Evolutionary conservation across 805 yeast species (phyloP), one percentile per base, ranked within the genome.

Genomic region (Candida michaelii): DNA sequence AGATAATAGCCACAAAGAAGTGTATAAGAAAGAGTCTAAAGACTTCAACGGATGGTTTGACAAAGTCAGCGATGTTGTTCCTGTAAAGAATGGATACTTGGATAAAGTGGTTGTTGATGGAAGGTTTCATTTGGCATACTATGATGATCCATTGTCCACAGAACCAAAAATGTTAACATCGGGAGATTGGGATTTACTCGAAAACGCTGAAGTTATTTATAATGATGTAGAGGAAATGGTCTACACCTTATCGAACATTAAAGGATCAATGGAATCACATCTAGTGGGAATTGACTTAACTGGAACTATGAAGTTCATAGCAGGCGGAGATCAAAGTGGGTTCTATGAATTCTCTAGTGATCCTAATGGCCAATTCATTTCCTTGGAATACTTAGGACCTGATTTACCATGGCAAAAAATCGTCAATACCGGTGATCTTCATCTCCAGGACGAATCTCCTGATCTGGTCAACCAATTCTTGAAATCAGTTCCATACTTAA

Each of bases 131-230:
- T 66, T 93, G 46, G 97, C 86, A 0, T 86, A 82, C 58, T 93
- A 79, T 59, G 69, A 84, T 3, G 85, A 89, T 7, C 77, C 87
- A 1, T 50, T 59, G 7, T 52, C 76, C 10, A 49, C 58, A 0
- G 55, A 56, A 2, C 78, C 80, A 1, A 72, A 72, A 30, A 58
- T 82, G 7, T 56, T 83, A n/a, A 69, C 95, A 3, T 38, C 48
- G 3, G 93, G 95, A 12, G 64, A 75, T 0, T 91, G 96, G 95
- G 97, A 91, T 57, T 93, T 93, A 4, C 83, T 78, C 16, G 74
- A 48, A 15, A 46, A 69, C 16, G 89, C 89, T 1, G 82, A 84
- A 2, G 66, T 81, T 3, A 75, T 83, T 0, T 81, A 65, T 53
- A 77, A 81, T 45, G 47, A 55, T 16, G 67, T 60, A 11, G 63